These are phyloP conservation scores for Phaeotremella skinneri DNA, from an alignment of 768 basidiomycete species.

Conservation along the genomic window DNA sequence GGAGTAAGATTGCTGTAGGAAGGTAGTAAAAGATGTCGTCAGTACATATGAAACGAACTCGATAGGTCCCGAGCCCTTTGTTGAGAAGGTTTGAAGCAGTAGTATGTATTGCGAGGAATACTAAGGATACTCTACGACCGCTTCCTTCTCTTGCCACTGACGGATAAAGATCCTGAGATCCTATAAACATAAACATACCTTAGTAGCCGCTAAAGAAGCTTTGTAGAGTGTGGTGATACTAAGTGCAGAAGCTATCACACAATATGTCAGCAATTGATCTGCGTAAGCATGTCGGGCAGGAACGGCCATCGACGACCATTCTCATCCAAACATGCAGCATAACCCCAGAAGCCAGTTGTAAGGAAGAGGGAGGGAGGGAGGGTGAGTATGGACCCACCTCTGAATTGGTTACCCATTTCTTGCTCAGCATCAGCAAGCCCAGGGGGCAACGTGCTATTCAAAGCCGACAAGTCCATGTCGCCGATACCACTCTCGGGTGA, in stretches of 20 bases:
- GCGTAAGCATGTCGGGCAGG: too few relatives aligned
- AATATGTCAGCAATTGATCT: neutral
- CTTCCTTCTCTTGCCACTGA: too few relatives aligned
- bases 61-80: too few relatives aligned
- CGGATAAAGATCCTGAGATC: neutral
- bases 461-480: constrained; percentile 41
- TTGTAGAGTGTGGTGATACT: constrained; percentile 49
- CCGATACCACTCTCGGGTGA: neutral
- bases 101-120: too few relatives aligned
- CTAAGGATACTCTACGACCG: too few relatives aligned
- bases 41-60: too few relatives aligned
- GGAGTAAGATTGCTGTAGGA: constrained; percentile 41
- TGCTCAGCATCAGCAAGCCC: constrained; percentile 45
- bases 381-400: constrained; percentile 30
- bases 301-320: neutral
- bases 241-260: constrained; percentile 35
- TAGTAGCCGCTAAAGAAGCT: constrained; percentile 35
- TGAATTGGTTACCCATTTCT: constrained; percentile 48
- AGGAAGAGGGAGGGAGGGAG: neutral
- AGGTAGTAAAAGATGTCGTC: too few relatives aligned
- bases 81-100: too few relatives aligned
- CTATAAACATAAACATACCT: constrained; percentile 29
- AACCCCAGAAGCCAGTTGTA: neutral
- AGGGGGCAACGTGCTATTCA: constrained; percentile 36
- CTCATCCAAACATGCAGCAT: neutral